A percentile compares a stretch with the other conserved stretches of the same genome.
Evolutionary conservation across 495 filamentous ascomycete species (phyloP).

Genomic region (Choiromyces venosus): DNA sequence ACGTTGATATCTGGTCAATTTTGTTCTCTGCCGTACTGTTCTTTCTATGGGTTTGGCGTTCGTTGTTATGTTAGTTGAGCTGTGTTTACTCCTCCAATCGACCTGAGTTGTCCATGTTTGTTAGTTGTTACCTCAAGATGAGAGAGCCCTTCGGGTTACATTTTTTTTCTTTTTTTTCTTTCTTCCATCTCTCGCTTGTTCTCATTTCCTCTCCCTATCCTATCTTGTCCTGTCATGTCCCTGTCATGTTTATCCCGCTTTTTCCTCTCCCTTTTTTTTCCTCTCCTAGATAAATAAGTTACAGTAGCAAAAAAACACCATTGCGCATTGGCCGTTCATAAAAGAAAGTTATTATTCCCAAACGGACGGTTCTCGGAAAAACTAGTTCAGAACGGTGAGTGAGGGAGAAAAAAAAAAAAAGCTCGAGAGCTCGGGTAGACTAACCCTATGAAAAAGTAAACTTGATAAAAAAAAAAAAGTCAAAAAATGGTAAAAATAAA

Average conservation of each 20-base stretch:
- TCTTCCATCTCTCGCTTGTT: neutral
- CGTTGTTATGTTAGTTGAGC: neutral
- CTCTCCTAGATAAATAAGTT: neutral
- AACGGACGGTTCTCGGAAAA: neutral
- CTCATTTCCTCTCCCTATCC: neutral
- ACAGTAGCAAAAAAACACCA: neutral
- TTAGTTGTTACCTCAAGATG: neutral
- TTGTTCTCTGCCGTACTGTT: neutral
- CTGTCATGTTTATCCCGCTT: neutral
- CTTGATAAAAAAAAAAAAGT: neutral
- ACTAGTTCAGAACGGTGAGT: neutral
- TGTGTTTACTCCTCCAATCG: neutral
- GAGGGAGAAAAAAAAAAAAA: neutral
- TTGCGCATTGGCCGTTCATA: neutral
- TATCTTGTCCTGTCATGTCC: neutral
- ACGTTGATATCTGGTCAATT: constrained; percentile 39
- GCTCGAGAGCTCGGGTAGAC: neutral
- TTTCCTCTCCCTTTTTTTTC: neutral
- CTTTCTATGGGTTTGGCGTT: constrained; percentile 13
- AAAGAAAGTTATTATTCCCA: neutral
- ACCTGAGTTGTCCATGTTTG: neutral
- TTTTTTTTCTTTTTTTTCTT: neutral
- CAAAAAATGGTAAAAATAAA: neutral
- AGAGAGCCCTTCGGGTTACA: neutral
- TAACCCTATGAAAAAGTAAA: neutral